Percentiles rank a stretch among this genome's conserved stretches.
phyloP scores from a whole-genome alignment of 106 monocot species.

The Allium fistulosum region DNA sequence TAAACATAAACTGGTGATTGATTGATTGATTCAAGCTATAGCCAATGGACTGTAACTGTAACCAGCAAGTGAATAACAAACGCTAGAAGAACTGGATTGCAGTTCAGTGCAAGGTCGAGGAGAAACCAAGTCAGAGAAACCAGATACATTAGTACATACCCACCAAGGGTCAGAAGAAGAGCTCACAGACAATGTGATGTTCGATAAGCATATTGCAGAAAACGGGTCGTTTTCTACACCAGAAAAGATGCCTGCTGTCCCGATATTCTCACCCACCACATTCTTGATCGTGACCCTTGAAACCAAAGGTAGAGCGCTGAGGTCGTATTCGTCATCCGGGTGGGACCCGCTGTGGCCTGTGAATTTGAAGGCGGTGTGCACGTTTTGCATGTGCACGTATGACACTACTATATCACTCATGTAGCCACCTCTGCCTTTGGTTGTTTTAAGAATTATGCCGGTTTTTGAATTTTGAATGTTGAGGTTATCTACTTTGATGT shows the following conservation, averaged over 20 bases:
- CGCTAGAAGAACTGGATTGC: constrained; percentile 30
- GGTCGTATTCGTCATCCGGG: constrained; percentile 55
- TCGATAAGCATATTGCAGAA: constrained; percentile 62
- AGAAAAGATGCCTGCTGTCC: constrained; percentile 43
- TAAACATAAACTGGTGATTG: constrained; percentile 48
- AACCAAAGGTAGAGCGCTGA: constrained; percentile 40
- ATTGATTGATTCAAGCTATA: not conserved
- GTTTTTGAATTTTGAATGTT: constrained; percentile 36
- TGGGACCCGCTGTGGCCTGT: constrained; percentile 48
- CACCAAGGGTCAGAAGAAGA: constrained; percentile 31
- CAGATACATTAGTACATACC: constrained; percentile 67
- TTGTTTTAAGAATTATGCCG: constrained; percentile 64
- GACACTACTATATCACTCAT: constrained; percentile 53
- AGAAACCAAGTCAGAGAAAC: constrained; percentile 52
- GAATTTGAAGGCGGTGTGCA: constrained; percentile 47
- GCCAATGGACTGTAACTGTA: constrained; percentile 17
- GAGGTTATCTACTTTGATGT: constrained; percentile 35
- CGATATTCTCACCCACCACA: constrained; percentile 40
- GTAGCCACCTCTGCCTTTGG: constrained; percentile 66
- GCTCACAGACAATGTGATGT: constrained; percentile 28
- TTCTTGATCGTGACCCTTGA: constrained; percentile 54
- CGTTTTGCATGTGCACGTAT: constrained; percentile 43
- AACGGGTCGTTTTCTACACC: constrained; percentile 60
- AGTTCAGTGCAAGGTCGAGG: constrained; percentile 70
- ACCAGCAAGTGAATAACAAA: constrained; percentile 39